Conservation (phyloP, 2,329 filamentous ascomycete genomes). For the Trichothecium sympodiale region DNA sequence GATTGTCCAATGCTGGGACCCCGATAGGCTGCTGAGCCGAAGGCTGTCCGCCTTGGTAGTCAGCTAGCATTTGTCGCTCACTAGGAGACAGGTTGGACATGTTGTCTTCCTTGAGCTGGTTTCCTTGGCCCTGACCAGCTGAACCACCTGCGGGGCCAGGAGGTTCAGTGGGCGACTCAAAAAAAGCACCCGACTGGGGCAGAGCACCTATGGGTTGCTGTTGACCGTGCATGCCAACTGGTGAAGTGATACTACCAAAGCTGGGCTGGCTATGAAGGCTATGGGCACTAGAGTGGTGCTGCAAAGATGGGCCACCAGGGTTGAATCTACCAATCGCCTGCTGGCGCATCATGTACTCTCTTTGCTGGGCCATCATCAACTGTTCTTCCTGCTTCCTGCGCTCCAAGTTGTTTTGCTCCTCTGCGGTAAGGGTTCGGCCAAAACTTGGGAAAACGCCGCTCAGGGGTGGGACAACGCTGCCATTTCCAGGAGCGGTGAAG, state of each 20-base stretch:
- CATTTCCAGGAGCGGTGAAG: conserved; percentile 37
- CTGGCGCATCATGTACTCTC: conserved; percentile 83
- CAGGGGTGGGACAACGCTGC: conserved; percentile 73
- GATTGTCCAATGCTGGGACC: conserved; percentile 15
- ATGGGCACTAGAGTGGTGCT: conserved; percentile 91
- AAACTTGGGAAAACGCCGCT: conserved; percentile 92
- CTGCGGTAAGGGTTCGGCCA: conserved; percentile 88
- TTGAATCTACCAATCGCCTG: conserved; percentile 62
- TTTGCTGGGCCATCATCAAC: conserved; percentile 89
- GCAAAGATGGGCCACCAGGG: conserved; percentile 35
- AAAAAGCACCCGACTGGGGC: conserved; percentile 40
- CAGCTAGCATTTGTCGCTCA: conserved; percentile 43
- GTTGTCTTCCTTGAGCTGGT: conserved; percentile 58
- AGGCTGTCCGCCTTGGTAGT: conserved; percentile 12
- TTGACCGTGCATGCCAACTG: conserved; percentile 44
- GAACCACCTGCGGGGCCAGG: conserved; percentile 14
- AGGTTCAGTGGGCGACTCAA: conserved; percentile 47
- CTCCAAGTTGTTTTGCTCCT: conserved; percentile 96
- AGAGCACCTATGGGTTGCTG: conserved; percentile 45
- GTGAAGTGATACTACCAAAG: conserved; percentile 89
- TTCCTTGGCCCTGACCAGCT: conserved; percentile 15
- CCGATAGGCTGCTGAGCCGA: conserved; percentile 22
- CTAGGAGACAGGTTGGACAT: conserved; percentile 50
- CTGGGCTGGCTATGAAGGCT: conserved; percentile 96
- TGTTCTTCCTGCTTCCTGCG: conserved; percentile 96